phyloP scores from a whole-genome alignment of 2,329 filamentous ascomycete genomes.

The Neopestalotiopsis sp. region DNA sequence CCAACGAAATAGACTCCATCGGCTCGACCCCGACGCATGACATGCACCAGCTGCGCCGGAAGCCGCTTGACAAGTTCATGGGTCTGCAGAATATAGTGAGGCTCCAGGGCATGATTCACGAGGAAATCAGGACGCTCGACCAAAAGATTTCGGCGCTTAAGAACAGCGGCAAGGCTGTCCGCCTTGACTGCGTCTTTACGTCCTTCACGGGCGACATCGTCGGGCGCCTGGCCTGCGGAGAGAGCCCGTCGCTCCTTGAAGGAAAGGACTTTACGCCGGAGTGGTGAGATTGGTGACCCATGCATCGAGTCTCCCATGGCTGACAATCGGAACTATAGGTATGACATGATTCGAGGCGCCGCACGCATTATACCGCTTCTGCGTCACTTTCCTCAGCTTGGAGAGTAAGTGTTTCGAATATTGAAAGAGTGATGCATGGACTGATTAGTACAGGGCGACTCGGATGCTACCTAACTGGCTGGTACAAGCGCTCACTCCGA shows the following conservation, averaged over 20 bases:
- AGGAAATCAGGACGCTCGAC: constrained; percentile 22
- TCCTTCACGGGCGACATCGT: constrained; percentile 22
- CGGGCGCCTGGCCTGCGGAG: constrained; percentile 22
- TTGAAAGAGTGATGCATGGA: not conserved
- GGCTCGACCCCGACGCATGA: constrained; percentile 16
- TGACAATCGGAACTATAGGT: not conserved
- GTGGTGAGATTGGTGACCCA: constrained; percentile 13
- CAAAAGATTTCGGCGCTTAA: constrained; percentile 17
- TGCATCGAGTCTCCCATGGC: not conserved
- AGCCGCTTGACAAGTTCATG: constrained; percentile 23
- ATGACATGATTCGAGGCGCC: constrained; percentile 14
- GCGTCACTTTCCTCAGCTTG: constrained; percentile 11
- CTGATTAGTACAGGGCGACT: not conserved
- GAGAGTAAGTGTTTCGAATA: not conserved
- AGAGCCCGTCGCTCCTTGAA: constrained; percentile 23
- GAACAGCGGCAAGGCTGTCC: constrained; percentile 11
- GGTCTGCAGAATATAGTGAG: constrained; percentile 20
- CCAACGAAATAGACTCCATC: constrained; percentile 5
- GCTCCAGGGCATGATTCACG: constrained; percentile 19
- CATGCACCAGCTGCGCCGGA: constrained; percentile 22
- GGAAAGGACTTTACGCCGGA: constrained; percentile 23
- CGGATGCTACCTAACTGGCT: not conserved
- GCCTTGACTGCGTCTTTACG: constrained; percentile 18
- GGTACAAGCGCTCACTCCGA: constrained; percentile 2
- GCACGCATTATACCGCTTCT: constrained; percentile 15